Evolutionary conservation across 73 alveolate genomes (phyloP).

Genomic region (Symbiodinium natans): DNA sequence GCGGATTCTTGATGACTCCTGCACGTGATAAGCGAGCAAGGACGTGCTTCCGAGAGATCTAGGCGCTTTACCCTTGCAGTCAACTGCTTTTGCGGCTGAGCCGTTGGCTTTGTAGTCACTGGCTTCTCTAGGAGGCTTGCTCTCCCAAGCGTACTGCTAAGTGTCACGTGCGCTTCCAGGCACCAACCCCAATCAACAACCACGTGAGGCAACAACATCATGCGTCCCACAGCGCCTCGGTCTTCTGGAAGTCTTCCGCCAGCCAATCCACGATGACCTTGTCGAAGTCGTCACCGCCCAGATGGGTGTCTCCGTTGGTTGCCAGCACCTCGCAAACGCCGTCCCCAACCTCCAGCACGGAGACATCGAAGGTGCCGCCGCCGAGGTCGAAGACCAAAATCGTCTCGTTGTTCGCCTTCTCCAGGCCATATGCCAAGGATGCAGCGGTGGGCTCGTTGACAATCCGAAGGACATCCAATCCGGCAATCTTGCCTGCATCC

Average conservation of each 20-base stretch:
- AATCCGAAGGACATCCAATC: constrained; percentile 98
- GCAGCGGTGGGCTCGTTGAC: constrained; percentile 99
- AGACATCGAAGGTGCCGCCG: constrained; percentile 99
- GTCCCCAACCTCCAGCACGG: constrained; percentile 98
- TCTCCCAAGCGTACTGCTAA: too few relatives aligned
- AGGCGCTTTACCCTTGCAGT: too few relatives aligned
- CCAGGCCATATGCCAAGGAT: constrained; percentile 99
- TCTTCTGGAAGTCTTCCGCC: constrained; percentile 95
- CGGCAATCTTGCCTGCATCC: constrained; percentile 99
- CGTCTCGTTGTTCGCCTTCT: constrained; percentile 97
- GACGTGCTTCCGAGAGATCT: too few relatives aligned
- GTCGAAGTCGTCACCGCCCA: constrained; percentile 99
- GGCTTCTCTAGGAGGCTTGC: too few relatives aligned
- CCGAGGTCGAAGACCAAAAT: constrained; percentile 99
- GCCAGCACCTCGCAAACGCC: constrained; percentile 99
- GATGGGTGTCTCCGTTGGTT: constrained; percentile 98
- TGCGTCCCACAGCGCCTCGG: constrained; percentile 19
- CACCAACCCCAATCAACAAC: too few relatives aligned
- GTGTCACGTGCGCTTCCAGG: too few relatives aligned
- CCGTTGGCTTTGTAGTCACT: too few relatives aligned
- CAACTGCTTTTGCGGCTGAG: too few relatives aligned
- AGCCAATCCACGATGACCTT: constrained; percentile 98
- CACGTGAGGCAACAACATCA: not conserved
- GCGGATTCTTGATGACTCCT: too few relatives aligned
- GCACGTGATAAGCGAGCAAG: too few relatives aligned